Conservation (phyloP, 2,329 filamentous ascomycete species). For the Exophiala aquamarina region DNA sequence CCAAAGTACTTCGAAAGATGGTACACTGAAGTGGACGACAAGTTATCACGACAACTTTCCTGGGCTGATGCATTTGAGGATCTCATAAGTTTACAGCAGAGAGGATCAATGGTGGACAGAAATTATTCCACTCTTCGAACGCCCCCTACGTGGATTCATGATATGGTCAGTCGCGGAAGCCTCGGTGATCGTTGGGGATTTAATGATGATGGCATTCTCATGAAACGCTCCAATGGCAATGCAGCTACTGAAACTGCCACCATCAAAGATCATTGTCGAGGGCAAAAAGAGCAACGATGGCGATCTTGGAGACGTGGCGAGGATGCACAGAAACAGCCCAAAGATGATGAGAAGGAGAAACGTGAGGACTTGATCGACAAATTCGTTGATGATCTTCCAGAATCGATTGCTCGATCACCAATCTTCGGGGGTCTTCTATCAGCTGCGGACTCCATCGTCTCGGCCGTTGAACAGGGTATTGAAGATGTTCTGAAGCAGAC, state of each 20-base stretch:
- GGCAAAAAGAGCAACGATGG: slow-evolving; percentile 12
- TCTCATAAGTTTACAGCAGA: slow-evolving; percentile 51
- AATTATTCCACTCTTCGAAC: slow-evolving; percentile 28
- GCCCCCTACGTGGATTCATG: slow-evolving; percentile 40
- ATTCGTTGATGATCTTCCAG: slow-evolving; percentile 12
- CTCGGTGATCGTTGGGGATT: slow-evolving; percentile 41
- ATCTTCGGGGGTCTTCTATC: slow-evolving; percentile 16
- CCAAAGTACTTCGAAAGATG: slow-evolving; percentile 21
- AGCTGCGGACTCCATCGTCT: slow-evolving; percentile 14
- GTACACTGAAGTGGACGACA: slow-evolving; percentile 32
- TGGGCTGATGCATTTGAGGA: slow-evolving; percentile 63
- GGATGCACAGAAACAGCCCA: not conserved
- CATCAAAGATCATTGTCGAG: slow-evolving; percentile 3
- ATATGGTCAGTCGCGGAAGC: slow-evolving; percentile 42
- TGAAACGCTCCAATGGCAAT: slow-evolving; percentile 8
- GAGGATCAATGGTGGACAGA: slow-evolving; percentile 41
- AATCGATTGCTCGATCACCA: slow-evolving; percentile 14
- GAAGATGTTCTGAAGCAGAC: not conserved
- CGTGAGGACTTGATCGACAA: slow-evolving; percentile 8
- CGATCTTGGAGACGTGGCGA: slow-evolving; percentile 5
- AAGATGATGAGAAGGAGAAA: not conserved
- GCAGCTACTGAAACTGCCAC: not conserved
- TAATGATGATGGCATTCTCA: slow-evolving; percentile 16
- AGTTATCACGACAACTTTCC: slow-evolving; percentile 37
- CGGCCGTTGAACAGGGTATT: slow-evolving; percentile 12